Evolutionary conservation across 2,329 filamentous ascomycete genomes (phyloP), one percentile per base, ranked within the genome.

Genomic region (Xylaria sp.): DNA sequence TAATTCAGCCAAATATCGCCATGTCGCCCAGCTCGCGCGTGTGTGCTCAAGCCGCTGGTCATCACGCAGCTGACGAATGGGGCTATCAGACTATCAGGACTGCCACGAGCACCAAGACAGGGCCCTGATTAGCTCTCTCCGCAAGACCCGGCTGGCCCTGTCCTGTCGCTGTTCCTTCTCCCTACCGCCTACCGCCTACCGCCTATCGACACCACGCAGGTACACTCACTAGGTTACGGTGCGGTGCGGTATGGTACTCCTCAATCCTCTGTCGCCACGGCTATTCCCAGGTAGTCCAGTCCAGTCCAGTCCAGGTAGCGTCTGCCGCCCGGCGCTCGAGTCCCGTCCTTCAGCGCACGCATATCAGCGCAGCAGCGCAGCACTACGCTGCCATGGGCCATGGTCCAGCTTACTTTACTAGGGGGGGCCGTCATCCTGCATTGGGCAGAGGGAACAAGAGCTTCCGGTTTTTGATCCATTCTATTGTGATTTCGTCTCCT

Each of bases 381-480:
- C 63, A 58, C 62, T 67, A 70, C 70, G 61, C 64, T 67, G 55
- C 62, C 68, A 68, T 70, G 47, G 7, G 34, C 7, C 34, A 36
- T 36, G 34, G 60, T 54, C 54, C 42, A 36, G 51, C 39, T 68
- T 71, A 61, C 69, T 11, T 36, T 36, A 36, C 34, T 64, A 63
- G 64, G 67, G 69, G 69, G 47, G 53, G 53, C 51, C 19, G 69
- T 69, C 68, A 71, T 70, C 63, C 72, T 75, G 67, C 69, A 76
- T 76, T 74, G 47, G 74, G 73, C 66, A 69, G 68, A 57, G 64
- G 73, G 72, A 76, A 67, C 73, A 65, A 67, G 58, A 64, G 65
- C 72, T 71, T 75, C 75, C 74, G 73, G 66, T 66, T 54, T 70
- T 58, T 66, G 56, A 71, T 72, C 68, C 70, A 65, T 64, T 64